Percentiles rank a stretch among this genome's conserved stretches.
These are phyloP conservation scores for Dioscorea cayenensis DNA, from an alignment of 116 monocot species.

Conservation along the genomic window DNA sequence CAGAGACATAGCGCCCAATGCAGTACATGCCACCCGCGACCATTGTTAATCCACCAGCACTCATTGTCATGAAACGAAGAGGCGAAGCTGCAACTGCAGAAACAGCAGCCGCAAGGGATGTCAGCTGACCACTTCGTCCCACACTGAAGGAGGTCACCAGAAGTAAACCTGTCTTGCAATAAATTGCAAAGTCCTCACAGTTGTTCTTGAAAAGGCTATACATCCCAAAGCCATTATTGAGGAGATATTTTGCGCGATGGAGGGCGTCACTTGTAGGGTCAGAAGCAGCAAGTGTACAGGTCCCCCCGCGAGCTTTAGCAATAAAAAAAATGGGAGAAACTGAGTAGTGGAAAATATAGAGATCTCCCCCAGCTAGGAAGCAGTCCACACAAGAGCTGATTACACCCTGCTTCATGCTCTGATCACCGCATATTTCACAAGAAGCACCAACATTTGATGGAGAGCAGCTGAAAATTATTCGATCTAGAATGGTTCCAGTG, in stretches of 20 bases:
- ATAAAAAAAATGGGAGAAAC: slow-evolving; percentile 67
- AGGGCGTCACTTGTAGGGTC: slow-evolving; percentile 42
- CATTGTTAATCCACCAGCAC: slow-evolving; percentile 26
- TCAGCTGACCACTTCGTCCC: slow-evolving; percentile 64
- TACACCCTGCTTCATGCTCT: slow-evolving; percentile 52
- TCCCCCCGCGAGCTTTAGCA: slow-evolving; percentile 78
- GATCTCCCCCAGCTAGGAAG: slow-evolving; percentile 62
- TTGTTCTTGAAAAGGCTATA: slow-evolving; percentile 86
- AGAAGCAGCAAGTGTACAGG: slow-evolving; percentile 71
- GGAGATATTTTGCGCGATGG: slow-evolving; percentile 67
- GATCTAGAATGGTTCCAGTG: slow-evolving; percentile 69
- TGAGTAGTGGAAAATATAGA: slow-evolving; percentile 59
- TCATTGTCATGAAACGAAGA: slow-evolving; percentile 46
- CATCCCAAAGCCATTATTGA: slow-evolving; percentile 59
- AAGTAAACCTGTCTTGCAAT: slow-evolving; percentile 86
- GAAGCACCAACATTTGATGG: slow-evolving; percentile 16
- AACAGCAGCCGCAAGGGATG: slow-evolving; percentile 41
- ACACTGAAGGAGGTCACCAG: slow-evolving; percentile 32
- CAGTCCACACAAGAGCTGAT: slow-evolving; percentile 75
- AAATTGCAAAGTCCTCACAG: slow-evolving; percentile 96
- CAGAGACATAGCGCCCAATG: slow-evolving; percentile 46
- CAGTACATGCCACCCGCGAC: slow-evolving; percentile 49
- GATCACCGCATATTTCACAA: slow-evolving; percentile 67
- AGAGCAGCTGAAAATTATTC: slow-evolving; percentile 52
- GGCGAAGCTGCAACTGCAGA: slow-evolving; percentile 39